These are phyloP conservation scores for Pichia deserticola DNA, from an alignment of 805 yeast species.

Conservation along the genomic window DNA sequence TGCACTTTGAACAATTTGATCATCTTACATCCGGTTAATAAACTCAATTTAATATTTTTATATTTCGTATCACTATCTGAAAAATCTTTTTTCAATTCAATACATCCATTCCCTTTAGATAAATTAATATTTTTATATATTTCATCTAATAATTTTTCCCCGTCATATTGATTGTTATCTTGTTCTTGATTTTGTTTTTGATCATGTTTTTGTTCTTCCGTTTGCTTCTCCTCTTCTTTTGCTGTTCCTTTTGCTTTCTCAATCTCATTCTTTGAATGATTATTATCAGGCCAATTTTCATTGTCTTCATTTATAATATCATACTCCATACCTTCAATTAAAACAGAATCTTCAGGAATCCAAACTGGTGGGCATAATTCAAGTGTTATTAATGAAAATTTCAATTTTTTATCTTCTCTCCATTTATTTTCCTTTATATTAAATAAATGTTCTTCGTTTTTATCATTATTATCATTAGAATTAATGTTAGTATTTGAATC, in stretches of 20 bases:
- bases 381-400: constrained; percentile 17
- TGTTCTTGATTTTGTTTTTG: too few relatives aligned
- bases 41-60: neutral
- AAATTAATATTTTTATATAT: constrained; percentile 17
- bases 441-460: neutral
- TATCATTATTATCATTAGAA: neutral
- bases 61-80: too few relatives aligned
- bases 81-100: neutral
- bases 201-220: too few relatives aligned
- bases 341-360: constrained; percentile 26
- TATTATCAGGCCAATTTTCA: constrained; percentile 16
- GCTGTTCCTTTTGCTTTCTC: too few relatives aligned
- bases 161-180: neutral
- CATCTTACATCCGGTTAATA: constrained; percentile 24
- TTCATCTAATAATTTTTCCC: constrained; percentile 10
- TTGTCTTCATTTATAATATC: constrained; percentile 21
- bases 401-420: neutral
- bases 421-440: neutral
- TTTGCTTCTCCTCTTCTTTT: too few relatives aligned
- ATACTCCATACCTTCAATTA: constrained; percentile 17
- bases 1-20: constrained; percentile 24
- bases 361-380: constrained; percentile 28
- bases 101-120: constrained; percentile 1
- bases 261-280: neutral
- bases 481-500: too few relatives aligned